Evolutionary conservation across 768 basidiomycete genomes (phyloP).

Genomic region (Rhodotorula paludigena): DNA sequence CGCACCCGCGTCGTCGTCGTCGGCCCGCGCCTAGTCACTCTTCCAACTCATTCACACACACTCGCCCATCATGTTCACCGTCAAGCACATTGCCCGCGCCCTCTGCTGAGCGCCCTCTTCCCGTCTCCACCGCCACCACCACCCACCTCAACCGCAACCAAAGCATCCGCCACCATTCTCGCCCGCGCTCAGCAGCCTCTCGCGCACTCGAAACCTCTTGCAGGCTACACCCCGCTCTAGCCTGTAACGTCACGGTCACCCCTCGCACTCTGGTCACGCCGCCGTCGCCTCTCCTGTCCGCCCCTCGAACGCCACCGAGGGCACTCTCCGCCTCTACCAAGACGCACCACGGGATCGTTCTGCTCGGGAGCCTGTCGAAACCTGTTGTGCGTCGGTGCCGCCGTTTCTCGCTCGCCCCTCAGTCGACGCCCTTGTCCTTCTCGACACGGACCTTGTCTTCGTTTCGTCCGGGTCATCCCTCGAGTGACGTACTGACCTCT

Average conservation of each 20-base stretch:
- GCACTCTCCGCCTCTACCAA: too few relatives aligned
- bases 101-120: not conserved
- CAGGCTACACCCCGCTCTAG: not conserved
- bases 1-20: too few relatives aligned
- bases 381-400: too few relatives aligned
- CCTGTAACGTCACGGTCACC: not conserved
- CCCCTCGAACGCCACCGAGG: too few relatives aligned
- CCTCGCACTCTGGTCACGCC: not conserved
- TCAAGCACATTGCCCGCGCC: not conserved
- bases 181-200: not conserved
- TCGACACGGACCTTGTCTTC: too few relatives aligned
- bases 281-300: not conserved
- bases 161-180: not conserved
- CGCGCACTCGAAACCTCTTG: conserved; percentile 9
- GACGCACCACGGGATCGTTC: too few relatives aligned
- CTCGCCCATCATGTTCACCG: not conserved
- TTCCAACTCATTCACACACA: not conserved
- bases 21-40: not conserved
- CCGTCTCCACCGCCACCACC: not conserved
- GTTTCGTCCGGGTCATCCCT: too few relatives aligned
- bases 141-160: too few relatives aligned
- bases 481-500: too few relatives aligned
- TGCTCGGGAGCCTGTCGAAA: too few relatives aligned
- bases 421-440: too few relatives aligned
- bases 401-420: too few relatives aligned